These are phyloP conservation scores for Cyathus olla DNA, from an alignment of 1,284 basidiomycete species.

Conservation along the genomic window DNA sequence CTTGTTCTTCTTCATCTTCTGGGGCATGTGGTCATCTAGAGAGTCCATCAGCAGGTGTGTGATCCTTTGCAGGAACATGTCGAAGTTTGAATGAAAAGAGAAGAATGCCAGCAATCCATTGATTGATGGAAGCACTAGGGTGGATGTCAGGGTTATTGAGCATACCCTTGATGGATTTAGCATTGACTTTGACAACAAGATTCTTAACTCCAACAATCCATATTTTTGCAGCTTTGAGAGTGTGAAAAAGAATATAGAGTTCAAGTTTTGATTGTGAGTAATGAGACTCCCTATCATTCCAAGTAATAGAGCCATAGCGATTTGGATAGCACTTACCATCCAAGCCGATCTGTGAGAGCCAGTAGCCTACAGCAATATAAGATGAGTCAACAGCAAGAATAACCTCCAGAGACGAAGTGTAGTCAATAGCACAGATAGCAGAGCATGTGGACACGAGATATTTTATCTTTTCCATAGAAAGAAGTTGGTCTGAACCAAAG, in stretches of 20 bases:
- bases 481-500: constrained; percentile 26
- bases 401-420: too few relatives aligned
- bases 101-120: constrained; percentile 52
- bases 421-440: constrained; percentile 41
- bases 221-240: constrained; percentile 28
- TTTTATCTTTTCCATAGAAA: constrained; percentile 42
- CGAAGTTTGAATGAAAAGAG: constrained; percentile 46
- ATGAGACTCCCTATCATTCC: constrained; percentile 42
- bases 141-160: constrained; percentile 51
- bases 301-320: too few relatives aligned
- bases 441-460: constrained; percentile 26
- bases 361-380: constrained; percentile 42
- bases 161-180: constrained; percentile 54
- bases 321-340: constrained; percentile 21
- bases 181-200: constrained; percentile 50
- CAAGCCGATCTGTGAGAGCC: constrained; percentile 12
- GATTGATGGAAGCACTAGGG: constrained; percentile 46
- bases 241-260: constrained; percentile 49
- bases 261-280: constrained; percentile 57
- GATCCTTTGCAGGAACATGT: constrained; percentile 44
- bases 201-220: too few relatives aligned
- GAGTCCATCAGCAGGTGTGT: too few relatives aligned
- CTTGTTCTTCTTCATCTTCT: constrained; percentile 13
- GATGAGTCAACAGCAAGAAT: constrained; percentile 46
- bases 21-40: constrained; percentile 32